A percentile compares a stretch with the other conserved stretches of the same genome.
Evolutionary conservation across 1,139 yeast species (phyloP).

Genomic region (Candida mesenterica): DNA sequence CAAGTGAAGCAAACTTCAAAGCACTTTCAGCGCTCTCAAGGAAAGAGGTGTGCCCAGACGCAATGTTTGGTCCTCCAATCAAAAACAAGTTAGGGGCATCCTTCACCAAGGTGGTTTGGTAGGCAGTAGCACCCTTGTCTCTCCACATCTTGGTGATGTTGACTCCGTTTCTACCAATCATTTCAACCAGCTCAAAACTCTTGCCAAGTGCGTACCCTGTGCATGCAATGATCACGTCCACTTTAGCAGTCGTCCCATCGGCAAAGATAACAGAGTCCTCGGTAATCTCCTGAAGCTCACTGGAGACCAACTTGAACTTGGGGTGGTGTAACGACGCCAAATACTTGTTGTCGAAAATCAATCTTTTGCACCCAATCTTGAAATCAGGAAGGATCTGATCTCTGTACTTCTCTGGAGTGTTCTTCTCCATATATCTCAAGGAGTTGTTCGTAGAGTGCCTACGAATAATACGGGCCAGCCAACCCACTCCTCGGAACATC

Average conservation of each 20-base stretch:
- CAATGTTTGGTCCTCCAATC: constrained; percentile 44
- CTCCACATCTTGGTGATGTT: constrained; percentile 27
- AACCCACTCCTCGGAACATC: constrained; percentile 32
- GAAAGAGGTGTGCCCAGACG: constrained; percentile 46
- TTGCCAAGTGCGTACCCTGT: constrained; percentile 36
- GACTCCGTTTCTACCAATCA: constrained; percentile 29
- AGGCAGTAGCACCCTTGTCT: constrained; percentile 35
- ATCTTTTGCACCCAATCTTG: constrained; percentile 45
- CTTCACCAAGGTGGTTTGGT: constrained; percentile 33
- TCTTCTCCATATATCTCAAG: constrained; percentile 27
- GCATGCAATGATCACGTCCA: constrained; percentile 46
- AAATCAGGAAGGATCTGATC: constrained; percentile 35
- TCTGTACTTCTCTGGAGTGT: constrained; percentile 36
- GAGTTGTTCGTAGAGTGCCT: constrained; percentile 22
- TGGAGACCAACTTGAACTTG: constrained; percentile 26
- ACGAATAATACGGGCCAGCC: constrained; percentile 27
- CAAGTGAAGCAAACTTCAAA: constrained; percentile 23
- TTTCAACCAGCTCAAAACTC: constrained; percentile 20
- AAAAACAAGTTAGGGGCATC: constrained; percentile 38
- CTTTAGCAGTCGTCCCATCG: constrained; percentile 29
- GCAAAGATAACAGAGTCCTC: constrained; percentile 30
- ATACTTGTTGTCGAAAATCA: constrained; percentile 40
- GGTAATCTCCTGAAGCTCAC: constrained; percentile 26
- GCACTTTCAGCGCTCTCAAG: constrained; percentile 43
- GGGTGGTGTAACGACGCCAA: constrained; percentile 35